Evolutionary conservation across 2,329 filamentous ascomycete genomes (phyloP).

Genomic region (Gliomastix tumulicola): DNA sequence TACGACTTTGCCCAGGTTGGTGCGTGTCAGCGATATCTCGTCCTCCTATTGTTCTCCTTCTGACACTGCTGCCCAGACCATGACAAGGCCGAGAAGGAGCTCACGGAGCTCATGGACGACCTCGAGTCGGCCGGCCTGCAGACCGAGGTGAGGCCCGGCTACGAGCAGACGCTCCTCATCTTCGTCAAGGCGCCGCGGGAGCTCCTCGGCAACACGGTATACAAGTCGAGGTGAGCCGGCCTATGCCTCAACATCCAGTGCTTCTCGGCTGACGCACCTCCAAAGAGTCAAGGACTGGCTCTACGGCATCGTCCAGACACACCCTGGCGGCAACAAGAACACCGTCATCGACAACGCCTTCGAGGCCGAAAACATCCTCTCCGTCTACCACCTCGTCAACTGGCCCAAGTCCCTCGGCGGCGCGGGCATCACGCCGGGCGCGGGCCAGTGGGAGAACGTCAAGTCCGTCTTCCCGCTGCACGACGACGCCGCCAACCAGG

Average conservation of each 20-base stretch:
- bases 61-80: slow-evolving; percentile 17
- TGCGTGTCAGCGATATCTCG: slow-evolving; percentile 9
- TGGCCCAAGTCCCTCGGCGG: slow-evolving; percentile 52
- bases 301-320: slow-evolving; percentile 57
- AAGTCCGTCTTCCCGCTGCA: slow-evolving; percentile 57
- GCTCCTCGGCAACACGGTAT: slow-evolving; percentile 57
- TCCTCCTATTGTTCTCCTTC: background rate
- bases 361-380: slow-evolving; percentile 64
- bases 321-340: slow-evolving; percentile 49
- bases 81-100: slow-evolving; percentile 23
- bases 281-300: slow-evolving; percentile 68
- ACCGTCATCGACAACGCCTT: slow-evolving; percentile 39
- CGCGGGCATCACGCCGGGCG: slow-evolving; percentile 52
- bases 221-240: slow-evolving; percentile 51
- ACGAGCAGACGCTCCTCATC: slow-evolving; percentile 59
- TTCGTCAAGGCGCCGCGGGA: slow-evolving; percentile 59
- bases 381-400: slow-evolving; percentile 61
- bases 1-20: slow-evolving; percentile 28
- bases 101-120: slow-evolving; percentile 44
- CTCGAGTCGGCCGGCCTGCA: slow-evolving; percentile 58
- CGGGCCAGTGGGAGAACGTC: slow-evolving; percentile 54
- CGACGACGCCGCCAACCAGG: slow-evolving; percentile 47
- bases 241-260: background rate
- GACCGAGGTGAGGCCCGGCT: slow-evolving; percentile 65
- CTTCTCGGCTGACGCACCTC: background rate